Percentiles rank a stretch among this genome's conserved stretches.
These are phyloP conservation scores for Cetraspora pellucida DNA, from an alignment of 192 early-diverging fungal species.

Conservation along the genomic window DNA sequence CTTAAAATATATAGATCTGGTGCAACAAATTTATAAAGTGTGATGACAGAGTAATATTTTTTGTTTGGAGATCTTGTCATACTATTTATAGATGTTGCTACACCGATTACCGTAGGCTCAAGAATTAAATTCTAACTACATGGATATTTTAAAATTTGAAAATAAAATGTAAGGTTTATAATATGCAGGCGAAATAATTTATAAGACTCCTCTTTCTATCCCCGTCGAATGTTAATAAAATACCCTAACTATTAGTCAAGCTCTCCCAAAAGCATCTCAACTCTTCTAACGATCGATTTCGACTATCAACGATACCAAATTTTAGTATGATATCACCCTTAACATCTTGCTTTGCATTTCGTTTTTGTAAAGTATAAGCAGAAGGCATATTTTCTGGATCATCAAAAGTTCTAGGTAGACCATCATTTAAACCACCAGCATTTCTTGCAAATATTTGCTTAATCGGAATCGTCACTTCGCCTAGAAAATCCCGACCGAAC, in stretches of 20 bases:
- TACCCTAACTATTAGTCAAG: not conserved
- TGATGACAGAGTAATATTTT: no score
- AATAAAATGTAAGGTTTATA: no score
- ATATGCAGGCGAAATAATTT: no score
- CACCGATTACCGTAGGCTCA: no score
- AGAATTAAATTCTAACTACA: no score
- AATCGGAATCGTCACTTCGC: slow-evolving; percentile 64
- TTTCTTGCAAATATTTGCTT: slow-evolving; percentile 46
- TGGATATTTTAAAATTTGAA: no score
- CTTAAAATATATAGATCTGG: no score
- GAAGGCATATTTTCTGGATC: slow-evolving; percentile 55
- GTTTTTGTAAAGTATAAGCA: slow-evolving; percentile 31
- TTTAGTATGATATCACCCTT: slow-evolving; percentile 35
- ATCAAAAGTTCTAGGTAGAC: slow-evolving; percentile 50
- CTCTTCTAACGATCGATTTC: slow-evolving; percentile 10
- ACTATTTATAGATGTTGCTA: no score
- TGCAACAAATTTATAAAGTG: no score
- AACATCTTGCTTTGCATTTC: slow-evolving; percentile 14
- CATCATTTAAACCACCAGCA: slow-evolving; percentile 36
- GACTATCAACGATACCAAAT: slow-evolving; percentile 20
- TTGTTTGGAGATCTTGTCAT: no score
- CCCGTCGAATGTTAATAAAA: no score
- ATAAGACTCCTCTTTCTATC: not conserved
- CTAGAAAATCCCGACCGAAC: slow-evolving; percentile 63
- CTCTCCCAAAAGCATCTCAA: slow-evolving; percentile 17